Evolutionary conservation across 306 rosid species (phyloP).

Genomic region (cucumber (Cucumis sativus)): DNA sequence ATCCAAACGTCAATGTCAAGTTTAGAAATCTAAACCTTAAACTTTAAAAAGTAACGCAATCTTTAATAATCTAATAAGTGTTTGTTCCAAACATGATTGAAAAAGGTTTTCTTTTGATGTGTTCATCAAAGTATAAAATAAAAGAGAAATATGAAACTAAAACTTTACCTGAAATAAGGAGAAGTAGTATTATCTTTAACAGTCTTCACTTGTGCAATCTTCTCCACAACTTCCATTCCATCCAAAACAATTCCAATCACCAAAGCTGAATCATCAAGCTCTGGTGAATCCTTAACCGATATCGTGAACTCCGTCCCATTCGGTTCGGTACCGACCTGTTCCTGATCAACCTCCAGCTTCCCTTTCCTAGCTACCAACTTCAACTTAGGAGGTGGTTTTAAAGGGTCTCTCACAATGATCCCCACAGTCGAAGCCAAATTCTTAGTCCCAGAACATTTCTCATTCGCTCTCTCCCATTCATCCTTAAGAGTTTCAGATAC

Average conservation of each 20-base stretch:
- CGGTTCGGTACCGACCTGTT: conserved; percentile 55
- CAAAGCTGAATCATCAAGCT: conserved; percentile 47
- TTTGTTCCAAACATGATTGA: too few relatives aligned
- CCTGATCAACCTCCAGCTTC: conserved; percentile 79
- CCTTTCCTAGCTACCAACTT: conserved; percentile 69
- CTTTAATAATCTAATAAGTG: too few relatives aligned
- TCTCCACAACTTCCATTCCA: conserved; percentile 67
- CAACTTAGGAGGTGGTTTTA: conserved; percentile 55
- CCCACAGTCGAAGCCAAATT: conserved; percentile 65
- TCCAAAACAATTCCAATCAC: conserved; percentile 29
- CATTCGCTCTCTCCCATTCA: conserved; percentile 54
- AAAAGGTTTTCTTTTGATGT: too few relatives aligned
- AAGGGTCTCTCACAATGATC: conserved; percentile 75
- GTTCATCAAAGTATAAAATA: too few relatives aligned
- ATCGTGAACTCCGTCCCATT: conserved; percentile 76
- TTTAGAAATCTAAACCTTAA: too few relatives aligned
- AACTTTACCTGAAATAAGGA: conserved; percentile 58
- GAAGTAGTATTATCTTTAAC: conserved; percentile 70
- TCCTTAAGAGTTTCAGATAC: conserved; percentile 31
- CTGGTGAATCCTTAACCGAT: conserved; percentile 51
- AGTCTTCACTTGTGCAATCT: conserved; percentile 58
- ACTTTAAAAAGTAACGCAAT: too few relatives aligned
- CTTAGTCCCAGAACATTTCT: conserved; percentile 54
- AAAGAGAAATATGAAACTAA: too few relatives aligned
- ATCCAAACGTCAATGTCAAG: not conserved